These are phyloP conservation scores for Chytriomyces confervae DNA, from an alignment of 192 early-diverging fungal genomes.

Conservation along the genomic window DNA sequence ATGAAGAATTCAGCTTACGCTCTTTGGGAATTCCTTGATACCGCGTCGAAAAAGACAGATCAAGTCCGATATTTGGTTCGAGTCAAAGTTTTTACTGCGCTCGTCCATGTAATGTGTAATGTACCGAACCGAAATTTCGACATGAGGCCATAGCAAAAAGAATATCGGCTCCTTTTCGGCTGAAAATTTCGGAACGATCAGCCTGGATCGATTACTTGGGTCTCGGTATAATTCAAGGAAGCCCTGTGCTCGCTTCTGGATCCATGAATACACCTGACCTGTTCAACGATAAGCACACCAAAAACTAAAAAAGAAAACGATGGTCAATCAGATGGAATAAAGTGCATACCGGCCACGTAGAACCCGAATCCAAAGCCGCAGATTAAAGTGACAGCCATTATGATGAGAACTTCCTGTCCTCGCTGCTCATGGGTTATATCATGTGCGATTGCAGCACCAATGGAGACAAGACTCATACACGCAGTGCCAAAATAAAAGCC, in stretches of 20 bases:
- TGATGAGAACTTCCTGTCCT: background rate
- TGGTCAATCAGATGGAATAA: background rate
- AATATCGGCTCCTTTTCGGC: background rate
- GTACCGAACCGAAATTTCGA: conserved; percentile 26
- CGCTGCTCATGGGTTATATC: background rate
- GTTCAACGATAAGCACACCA: background rate
- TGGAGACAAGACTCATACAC: background rate
- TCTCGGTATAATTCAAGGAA: background rate
- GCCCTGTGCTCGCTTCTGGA: conserved; percentile 4
- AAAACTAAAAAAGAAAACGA: background rate
- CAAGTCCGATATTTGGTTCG: background rate
- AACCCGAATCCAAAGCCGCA: background rate
- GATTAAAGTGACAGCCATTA: background rate
- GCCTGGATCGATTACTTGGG: background rate
- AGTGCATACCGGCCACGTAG: background rate
- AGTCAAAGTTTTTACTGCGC: conserved; percentile 8
- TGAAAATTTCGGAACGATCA: background rate
- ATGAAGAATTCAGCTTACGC: background rate
- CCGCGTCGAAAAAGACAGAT: background rate
- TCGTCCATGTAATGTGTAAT: conserved; percentile 4
- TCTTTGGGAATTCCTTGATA: conserved; percentile 11
- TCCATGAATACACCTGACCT: background rate
- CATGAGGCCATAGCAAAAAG: conserved; percentile 21
- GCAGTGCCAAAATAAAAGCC: conserved; percentile 12
- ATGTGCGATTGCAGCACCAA: background rate